These are phyloP conservation scores for Trichosporon coremiiforme DNA, from an alignment of 1,284 basidiomycete genomes.

Conservation along the genomic window DNA sequence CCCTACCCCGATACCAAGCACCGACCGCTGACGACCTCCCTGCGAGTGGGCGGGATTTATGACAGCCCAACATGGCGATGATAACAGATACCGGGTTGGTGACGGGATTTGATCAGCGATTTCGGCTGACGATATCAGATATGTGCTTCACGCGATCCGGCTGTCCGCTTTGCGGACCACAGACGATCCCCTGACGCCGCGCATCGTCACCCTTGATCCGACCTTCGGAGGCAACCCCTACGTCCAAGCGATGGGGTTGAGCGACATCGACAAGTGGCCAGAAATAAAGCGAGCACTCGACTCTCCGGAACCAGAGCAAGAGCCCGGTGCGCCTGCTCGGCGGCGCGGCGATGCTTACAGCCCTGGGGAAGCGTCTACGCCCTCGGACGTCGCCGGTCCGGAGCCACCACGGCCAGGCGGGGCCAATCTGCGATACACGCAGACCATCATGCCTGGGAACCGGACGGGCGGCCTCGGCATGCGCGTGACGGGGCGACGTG, in stretches of 20 bases:
- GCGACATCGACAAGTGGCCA: conserved; percentile 78
- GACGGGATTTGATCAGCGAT: background rate
- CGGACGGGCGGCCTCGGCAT: conserved; percentile 67
- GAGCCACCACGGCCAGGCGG: conserved; percentile 50
- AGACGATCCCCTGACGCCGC: conserved; percentile 77
- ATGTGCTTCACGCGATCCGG: conserved; percentile 79
- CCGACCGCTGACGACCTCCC: conserved; percentile 1
- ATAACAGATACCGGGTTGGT: conserved; percentile 52
- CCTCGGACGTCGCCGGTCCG: background rate
- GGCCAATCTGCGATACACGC: conserved; percentile 71
- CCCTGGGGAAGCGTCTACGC: conserved; percentile 2
- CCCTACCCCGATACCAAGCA: background rate
- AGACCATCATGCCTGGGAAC: conserved; percentile 76
- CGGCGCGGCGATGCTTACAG: conserved; percentile 22
- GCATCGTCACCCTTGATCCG: conserved; percentile 70
- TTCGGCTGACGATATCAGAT: conserved; percentile 60
- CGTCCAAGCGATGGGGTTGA: conserved; percentile 72
- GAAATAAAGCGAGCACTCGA: conserved; percentile 65
- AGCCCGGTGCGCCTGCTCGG: conserved; percentile 22
- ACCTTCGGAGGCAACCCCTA: conserved; percentile 73
- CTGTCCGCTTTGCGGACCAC: conserved; percentile 83
- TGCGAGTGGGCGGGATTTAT: conserved; percentile 17
- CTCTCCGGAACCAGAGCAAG: conserved; percentile 62
- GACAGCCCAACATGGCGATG: conserved; percentile 49
- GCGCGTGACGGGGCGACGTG: conserved; percentile 59